These are phyloP conservation scores for Neurospora sp. DNA, from an alignment of 495 filamentous ascomycete genomes.

Conservation along the genomic window DNA sequence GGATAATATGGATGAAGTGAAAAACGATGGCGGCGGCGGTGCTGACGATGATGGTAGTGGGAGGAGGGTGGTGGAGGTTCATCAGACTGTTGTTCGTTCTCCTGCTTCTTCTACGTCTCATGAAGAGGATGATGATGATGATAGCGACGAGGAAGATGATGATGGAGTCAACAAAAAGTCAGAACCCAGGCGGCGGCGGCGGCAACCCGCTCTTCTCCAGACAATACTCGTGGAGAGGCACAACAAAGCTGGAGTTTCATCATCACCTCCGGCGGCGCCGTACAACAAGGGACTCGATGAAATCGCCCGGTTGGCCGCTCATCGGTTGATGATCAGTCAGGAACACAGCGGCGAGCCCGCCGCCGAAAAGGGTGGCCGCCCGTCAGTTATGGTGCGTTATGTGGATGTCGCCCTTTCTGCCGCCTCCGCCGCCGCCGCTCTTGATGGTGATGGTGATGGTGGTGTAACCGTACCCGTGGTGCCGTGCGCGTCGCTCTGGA, in stretches of 20 bases:
- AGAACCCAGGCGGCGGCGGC: neutral
- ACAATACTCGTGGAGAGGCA: slow-evolving; percentile 10
- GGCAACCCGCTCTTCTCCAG: slow-evolving; percentile 7
- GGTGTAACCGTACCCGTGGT: slow-evolving; percentile 7
- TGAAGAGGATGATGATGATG: neutral
- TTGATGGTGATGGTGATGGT: neutral
- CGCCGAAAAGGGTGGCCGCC: neutral
- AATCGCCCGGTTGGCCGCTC: neutral
- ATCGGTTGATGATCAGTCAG: slow-evolving; percentile 1
- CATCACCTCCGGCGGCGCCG: neutral
- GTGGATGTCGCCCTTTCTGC: neutral
- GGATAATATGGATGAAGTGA: neutral
- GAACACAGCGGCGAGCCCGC: neutral
- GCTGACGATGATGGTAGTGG: neutral
- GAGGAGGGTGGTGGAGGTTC: neutral
- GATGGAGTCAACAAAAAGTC: neutral
- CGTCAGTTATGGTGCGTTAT: neutral
- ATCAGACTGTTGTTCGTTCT: slow-evolving; percentile 5
- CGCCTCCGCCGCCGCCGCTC: neutral
- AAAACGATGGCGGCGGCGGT: neutral
- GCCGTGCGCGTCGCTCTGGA: slow-evolving; percentile 10
- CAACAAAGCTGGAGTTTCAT: too few relatives aligned
- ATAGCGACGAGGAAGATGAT: neutral
- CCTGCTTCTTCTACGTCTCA: neutral
- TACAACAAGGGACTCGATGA: neutral